A percentile compares a stretch with the other conserved stretches of the same genome.
Evolutionary conservation across 1,139 yeast genomes (phyloP).

Genomic region (Suhomyces bribrorum): DNA sequence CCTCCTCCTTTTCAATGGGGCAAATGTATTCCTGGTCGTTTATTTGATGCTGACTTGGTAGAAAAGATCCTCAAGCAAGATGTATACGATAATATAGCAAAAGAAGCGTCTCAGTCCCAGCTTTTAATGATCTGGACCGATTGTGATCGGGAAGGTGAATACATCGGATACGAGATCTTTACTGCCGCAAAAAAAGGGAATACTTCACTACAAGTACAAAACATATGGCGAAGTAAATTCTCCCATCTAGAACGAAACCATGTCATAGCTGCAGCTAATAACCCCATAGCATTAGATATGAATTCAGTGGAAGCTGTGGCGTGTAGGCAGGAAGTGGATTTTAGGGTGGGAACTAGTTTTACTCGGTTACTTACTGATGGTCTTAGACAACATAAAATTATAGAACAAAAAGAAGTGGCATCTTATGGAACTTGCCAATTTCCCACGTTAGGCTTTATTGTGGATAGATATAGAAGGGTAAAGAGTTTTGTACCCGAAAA

Average conservation of each 20-base stretch:
- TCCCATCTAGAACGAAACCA: constrained; percentile 84
- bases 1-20: constrained; percentile 70
- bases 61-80: constrained; percentile 43
- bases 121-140: constrained; percentile 95
- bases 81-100: constrained; percentile 68
- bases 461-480: constrained; percentile 84
- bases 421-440: constrained; percentile 97
- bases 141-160: constrained; percentile 98
- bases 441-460: constrained; percentile 95
- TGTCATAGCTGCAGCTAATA: constrained; percentile 69
- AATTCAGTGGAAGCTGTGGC: constrained; percentile 79
- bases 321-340: constrained; percentile 83
- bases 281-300: constrained; percentile 65
- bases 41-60: constrained; percentile 67
- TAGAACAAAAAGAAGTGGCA: constrained; percentile 30
- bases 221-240: constrained; percentile 74
- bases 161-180: constrained; percentile 84
- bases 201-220: constrained; percentile 42
- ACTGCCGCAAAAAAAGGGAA: constrained; percentile 66
- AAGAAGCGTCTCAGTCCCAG: constrained; percentile 62
- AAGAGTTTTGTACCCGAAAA: constrained; percentile 70
- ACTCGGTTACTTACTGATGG: constrained; percentile 71
- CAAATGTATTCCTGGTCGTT: constrained; percentile 59
- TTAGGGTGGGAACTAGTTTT: constrained; percentile 86
- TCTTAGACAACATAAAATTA: constrained; percentile 33